Percentiles rank a stretch among this genome's conserved stretches.
Conservation (phyloP, 805 yeast species). For the Wilhelminamyces savonicus region DNA sequence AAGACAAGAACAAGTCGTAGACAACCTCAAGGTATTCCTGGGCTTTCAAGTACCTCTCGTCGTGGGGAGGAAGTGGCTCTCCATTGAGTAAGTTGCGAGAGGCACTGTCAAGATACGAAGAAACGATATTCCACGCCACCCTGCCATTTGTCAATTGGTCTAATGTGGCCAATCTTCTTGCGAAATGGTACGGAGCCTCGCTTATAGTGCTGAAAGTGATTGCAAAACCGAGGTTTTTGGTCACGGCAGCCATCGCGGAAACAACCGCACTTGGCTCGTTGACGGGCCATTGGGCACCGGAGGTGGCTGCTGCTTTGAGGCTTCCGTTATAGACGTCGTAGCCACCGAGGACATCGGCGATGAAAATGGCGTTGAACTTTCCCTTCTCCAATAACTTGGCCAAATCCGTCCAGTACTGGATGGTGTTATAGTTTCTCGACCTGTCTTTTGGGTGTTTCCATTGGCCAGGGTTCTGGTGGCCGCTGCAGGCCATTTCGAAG, state of each 20-base stretch:
- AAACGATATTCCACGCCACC: conserved; percentile 44
- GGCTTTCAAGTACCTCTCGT: conserved; percentile 34
- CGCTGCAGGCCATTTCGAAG: conserved; percentile 27
- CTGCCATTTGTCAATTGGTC: conserved; percentile 39
- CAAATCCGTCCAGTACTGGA: conserved; percentile 30
- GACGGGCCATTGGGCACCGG: conserved; percentile 30
- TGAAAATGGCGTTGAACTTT: conserved; percentile 31
- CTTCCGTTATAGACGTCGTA: conserved; percentile 39
- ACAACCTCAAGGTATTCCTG: conserved; percentile 35
- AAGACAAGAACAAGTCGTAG: conserved; percentile 32
- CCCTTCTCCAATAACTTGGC: conserved; percentile 34
- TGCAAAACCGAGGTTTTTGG: conserved; percentile 34
- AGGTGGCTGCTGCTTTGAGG: conserved; percentile 25
- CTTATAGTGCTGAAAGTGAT: conserved; percentile 37
- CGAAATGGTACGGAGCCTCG: conserved; percentile 37
- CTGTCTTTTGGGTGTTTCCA: conserved; percentile 37
- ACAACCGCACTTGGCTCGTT: conserved; percentile 33
- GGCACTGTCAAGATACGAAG: conserved; percentile 38
- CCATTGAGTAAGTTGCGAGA: conserved; percentile 34
- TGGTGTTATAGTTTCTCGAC: conserved; percentile 18
- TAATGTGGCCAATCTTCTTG: conserved; percentile 38
- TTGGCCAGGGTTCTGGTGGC: conserved; percentile 16
- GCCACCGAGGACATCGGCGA: conserved; percentile 36
- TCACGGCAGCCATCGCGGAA: conserved; percentile 38
- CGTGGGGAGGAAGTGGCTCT: conserved; percentile 30